A percentile compares a stretch with the other conserved stretches of the same genome.
Evolutionary conservation across 306 rosid species (phyloP).

Genomic region (Carpinus viminea): DNA sequence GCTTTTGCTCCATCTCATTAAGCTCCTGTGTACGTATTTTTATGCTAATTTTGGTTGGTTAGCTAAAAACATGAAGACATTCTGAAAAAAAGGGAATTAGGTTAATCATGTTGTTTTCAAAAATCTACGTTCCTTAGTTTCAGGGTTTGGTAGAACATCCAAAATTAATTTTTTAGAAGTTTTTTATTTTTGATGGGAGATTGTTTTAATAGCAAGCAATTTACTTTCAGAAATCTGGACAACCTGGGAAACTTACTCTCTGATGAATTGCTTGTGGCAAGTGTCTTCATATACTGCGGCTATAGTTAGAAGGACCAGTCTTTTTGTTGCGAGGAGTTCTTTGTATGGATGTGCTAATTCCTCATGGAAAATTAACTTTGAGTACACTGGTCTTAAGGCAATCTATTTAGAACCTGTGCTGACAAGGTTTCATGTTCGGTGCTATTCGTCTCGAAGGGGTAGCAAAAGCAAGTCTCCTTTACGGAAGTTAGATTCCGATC

Average conservation of each 20-base stretch:
- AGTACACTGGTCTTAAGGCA: constrained; percentile 20
- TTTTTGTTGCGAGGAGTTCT: constrained; percentile 28
- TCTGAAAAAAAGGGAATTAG: too few relatives aligned
- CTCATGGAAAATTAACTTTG: constrained; percentile 35
- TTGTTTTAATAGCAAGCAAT: not conserved
- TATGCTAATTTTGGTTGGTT: not conserved
- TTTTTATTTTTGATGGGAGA: not conserved
- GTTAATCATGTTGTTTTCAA: too few relatives aligned
- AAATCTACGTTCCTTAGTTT: too few relatives aligned
- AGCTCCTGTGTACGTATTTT: not conserved
- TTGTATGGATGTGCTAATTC: constrained; percentile 21
- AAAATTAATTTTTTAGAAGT: too few relatives aligned
- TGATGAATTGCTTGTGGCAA: constrained; percentile 64
- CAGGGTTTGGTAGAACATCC: not conserved
- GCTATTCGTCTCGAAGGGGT: constrained; percentile 54
- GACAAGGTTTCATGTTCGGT: constrained; percentile 40
- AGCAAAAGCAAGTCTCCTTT: constrained; percentile 33
- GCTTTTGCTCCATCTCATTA: too few relatives aligned
- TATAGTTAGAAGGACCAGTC: constrained; percentile 38
- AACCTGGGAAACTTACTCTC: constrained; percentile 18
- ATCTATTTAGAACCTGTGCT: constrained; percentile 29
- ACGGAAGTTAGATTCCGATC: constrained; percentile 39
- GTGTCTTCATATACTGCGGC: constrained; percentile 53
- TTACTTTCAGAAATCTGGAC: constrained; percentile 6
- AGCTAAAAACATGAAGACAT: too few relatives aligned